Evolutionary conservation across 805 yeast species (phyloP), one percentile per base, ranked within the genome.

Genomic region (Brettanomyces sp.): DNA sequence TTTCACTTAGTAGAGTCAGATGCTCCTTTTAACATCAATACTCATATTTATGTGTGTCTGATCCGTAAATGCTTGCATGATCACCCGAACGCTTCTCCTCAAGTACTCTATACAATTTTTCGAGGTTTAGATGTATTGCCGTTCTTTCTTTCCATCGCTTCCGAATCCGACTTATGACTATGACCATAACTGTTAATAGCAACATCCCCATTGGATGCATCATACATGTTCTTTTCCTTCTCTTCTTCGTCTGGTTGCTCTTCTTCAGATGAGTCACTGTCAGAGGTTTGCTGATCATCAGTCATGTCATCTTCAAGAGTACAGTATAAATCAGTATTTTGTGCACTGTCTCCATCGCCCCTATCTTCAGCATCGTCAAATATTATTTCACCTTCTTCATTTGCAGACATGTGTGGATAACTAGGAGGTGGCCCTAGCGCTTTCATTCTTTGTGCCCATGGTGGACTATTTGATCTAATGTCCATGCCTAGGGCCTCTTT

Each of bases 351-450:
- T 41, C n/a, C 37, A 32, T 3, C 43, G 38, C 36, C 36, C 44
- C 6, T 44, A 43, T 43, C 35, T 22, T 34, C 36, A 40, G 60
- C 53, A 34, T 45, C 50, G 22, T 53, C 51, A 43, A 67, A 62
- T 1, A 68, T 65, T 1, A 74, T 69, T 0, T 48, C 43, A 2
- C 64, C 65, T 36, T 54, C 52, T 3, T 48, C 48, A 64, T 58
- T 3, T 74, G 86, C 73, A 33, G 70, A 65, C 59, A 87, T 65
- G 36, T 75, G 71, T 3, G 81, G 80, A 63, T 87, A 90, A 18
- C 88, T 73, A 0, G 96, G 96, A 0, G 98, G 96, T 25, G 84
- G 79, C 0, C 97, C 97, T 12, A 76, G 55, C 46, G 74, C 69
- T 45, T 72, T 73, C 85, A 90, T 82, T 35, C 74, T 74, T 3